Evolutionary conservation across 176 grass and related monocot species (phyloP), one percentile per base, ranked within the genome.

Genomic region (Dendrocalamus sinicus): DNA sequence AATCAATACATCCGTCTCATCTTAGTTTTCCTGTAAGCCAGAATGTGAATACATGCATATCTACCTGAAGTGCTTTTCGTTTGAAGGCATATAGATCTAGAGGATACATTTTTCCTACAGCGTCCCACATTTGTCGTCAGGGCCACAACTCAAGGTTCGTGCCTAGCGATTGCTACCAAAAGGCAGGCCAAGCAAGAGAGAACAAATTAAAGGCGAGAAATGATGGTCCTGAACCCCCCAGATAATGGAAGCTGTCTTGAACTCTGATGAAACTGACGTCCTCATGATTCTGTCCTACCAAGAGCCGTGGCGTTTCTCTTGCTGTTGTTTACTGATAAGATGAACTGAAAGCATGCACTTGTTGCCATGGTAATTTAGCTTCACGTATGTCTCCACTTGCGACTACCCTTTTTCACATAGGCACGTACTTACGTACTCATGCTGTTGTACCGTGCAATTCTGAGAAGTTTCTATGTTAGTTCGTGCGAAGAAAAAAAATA

Each of bases 211-310:
- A 60, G 24, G 2, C 16, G 5, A 53, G 32, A 71, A 81, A 64
- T 15, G 88, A 39, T 78, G 72, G 45, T 65, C 35, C 76, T 66
- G 81, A 79, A 67, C 58, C 41, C 81, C 76, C 54, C 64, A 64
- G 78, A 82, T 58, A 77, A 72, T 24, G 83, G 72, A 86, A 15
- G 32, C 37, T 90, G 83, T 32, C 84, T 24, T 45, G 1, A 13
- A 41, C 43, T 43, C 22, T 43, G 9, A 72, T n/a, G 64, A 58
- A 44, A 46, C 12, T 6, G 72, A 40, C 32, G 23, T 44, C 40
- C 40, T 65, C 74, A 58, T 73, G 55, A 66, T 66, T 16, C 2
- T 46, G 19, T 46, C 66, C 20, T 19, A 4, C 35, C 14, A 82
- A 2, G 19, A 41, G 15, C 30, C 2, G 45, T 39, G 5, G 2